Evolutionary conservation across 768 basidiomycete genomes (phyloP).

Genomic region (Piloderma croceum): DNA sequence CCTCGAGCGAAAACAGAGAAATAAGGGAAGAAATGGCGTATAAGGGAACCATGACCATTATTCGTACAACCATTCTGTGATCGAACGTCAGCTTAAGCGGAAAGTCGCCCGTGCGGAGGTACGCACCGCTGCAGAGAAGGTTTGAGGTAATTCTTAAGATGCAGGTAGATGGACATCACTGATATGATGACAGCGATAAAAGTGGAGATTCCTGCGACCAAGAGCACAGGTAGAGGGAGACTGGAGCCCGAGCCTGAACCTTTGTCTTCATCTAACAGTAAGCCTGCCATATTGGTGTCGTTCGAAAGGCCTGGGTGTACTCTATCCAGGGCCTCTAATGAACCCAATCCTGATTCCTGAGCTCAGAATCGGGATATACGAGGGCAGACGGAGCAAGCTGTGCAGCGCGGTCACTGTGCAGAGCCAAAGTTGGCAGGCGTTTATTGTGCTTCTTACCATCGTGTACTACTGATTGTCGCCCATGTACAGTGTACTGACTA

Average conservation of each 20-base stretch:
- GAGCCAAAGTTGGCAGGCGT: no score
- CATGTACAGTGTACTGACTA: no score
- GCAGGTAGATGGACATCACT: conserved; percentile 68
- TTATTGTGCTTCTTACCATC: no score
- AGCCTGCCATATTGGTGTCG: no score
- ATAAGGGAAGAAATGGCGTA: conserved; percentile 90
- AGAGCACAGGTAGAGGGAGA: conserved; percentile 50
- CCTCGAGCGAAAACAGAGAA: conserved; percentile 88
- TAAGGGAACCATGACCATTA: conserved; percentile 95
- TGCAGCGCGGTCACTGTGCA: no score
- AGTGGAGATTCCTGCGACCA: conserved; percentile 58
- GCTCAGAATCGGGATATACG: no score
- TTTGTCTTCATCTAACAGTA: no score
- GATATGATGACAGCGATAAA: conserved; percentile 69
- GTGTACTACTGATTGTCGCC: no score
- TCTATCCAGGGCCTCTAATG: no score
- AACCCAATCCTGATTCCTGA: no score
- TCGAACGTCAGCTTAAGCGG: conserved; percentile 3
- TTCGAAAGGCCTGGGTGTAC: no score
- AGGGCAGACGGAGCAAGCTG: no score
- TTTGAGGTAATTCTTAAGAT: conserved; percentile 83
- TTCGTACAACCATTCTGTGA: conserved; percentile 81
- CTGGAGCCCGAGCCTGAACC: conserved; percentile 55
- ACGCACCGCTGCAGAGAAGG: conserved; percentile 71
- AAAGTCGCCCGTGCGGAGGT: neutral